phyloP scores from a whole-genome alignment of 73 alveolate genomes.

The Paramecium pentaurelia region DNA sequence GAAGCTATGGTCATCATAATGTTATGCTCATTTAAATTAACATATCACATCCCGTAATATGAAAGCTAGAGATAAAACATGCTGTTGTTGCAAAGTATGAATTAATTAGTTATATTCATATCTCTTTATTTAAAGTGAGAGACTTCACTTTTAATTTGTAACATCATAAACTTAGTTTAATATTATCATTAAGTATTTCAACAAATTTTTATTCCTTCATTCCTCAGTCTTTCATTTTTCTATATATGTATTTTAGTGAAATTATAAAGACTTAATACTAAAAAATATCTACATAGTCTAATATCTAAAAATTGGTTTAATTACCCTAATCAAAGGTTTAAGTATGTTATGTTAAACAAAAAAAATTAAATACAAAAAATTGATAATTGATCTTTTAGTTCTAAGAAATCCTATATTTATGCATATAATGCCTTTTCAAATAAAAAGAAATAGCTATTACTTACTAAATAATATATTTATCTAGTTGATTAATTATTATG shows the following conservation, averaged over 20 bases:
- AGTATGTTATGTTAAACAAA: background rate
- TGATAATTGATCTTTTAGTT: background rate
- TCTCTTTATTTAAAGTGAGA: background rate
- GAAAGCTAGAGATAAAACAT: background rate
- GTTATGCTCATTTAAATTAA: background rate
- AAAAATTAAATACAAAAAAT: too few species aligned
- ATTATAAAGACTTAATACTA: background rate
- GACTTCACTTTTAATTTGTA: background rate
- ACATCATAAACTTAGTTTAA: background rate
- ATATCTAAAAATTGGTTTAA: background rate
- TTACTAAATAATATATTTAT: too few species aligned
- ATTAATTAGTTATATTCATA: background rate
- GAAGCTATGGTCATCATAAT: background rate
- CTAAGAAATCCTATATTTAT: background rate
- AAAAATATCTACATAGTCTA: background rate
- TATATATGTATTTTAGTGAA: background rate
- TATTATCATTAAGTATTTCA: background rate
- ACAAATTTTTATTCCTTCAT: background rate
- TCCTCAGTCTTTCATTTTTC: background rate
- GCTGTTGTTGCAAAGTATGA: background rate
- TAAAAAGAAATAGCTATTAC: too few species aligned
- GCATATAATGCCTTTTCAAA: background rate
- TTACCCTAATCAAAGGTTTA: background rate
- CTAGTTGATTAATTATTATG: too few species aligned
- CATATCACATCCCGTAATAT: background rate